Evolutionary conservation across 2,329 filamentous ascomycete species (phyloP).

Genomic region (Colletotrichum chrysophilum): DNA sequence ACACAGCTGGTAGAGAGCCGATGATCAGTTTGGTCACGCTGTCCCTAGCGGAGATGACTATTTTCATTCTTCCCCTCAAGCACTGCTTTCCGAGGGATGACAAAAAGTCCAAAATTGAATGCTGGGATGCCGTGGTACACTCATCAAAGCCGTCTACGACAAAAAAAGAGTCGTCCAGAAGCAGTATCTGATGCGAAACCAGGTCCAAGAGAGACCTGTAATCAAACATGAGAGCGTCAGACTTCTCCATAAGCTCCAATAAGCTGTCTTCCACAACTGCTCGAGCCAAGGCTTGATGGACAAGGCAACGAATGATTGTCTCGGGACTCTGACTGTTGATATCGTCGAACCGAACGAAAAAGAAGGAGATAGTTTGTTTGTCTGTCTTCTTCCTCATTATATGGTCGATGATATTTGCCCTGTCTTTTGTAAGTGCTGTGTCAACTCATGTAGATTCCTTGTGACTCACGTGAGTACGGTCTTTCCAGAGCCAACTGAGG

Average conservation of each 20-base stretch:
- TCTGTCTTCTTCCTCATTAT: too few species aligned
- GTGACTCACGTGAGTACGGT: too few species aligned
- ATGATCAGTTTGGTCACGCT: not conserved
- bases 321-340: too few species aligned
- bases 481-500: too few species aligned
- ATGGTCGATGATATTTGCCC: too few species aligned
- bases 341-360: too few species aligned
- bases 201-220: not conserved
- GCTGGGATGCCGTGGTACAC: not conserved
- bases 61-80: not conserved
- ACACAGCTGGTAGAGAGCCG: not conserved
- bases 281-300: not conserved
- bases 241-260: not conserved
- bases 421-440: too few species aligned
- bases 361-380: too few species aligned
- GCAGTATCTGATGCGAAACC: fast-evolving
- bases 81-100: not conserved
- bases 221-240: not conserved
- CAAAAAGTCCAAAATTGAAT: not conserved
- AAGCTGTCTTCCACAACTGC: not conserved
- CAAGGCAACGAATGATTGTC: not conserved
- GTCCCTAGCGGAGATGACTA: not conserved
- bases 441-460: too few species aligned
- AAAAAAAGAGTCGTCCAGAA: not conserved
- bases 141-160: not conserved